These are phyloP conservation scores for Lipomyces mesembrius DNA, from an alignment of 805 yeast species.

Conservation along the genomic window DNA sequence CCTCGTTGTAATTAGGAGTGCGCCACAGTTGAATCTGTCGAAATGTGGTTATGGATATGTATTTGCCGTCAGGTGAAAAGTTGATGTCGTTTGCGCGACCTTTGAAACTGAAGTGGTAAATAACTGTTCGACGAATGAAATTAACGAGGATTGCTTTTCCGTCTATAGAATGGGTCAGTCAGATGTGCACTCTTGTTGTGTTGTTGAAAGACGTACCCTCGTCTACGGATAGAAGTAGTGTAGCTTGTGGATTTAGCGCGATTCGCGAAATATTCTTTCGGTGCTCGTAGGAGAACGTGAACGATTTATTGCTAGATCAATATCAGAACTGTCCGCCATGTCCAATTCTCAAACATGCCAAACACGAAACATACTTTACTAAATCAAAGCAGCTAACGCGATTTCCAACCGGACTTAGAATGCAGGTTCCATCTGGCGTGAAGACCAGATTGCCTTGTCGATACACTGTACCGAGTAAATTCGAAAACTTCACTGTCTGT, in stretches of 20 bases:
- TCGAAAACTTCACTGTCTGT: slow-evolving; percentile 62
- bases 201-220: slow-evolving; percentile 19
- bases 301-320: slow-evolving; percentile 63
- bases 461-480: slow-evolving; percentile 91
- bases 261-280: slow-evolving; percentile 78
- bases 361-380: slow-evolving; percentile 47
- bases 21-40: slow-evolving; percentile 90
- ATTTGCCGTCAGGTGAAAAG: slow-evolving; percentile 86
- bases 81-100: slow-evolving; percentile 72
- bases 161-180: slow-evolving; percentile 51
- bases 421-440: slow-evolving; percentile 81
- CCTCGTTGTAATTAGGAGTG: slow-evolving; percentile 77
- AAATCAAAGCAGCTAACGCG: slow-evolving; percentile 88
- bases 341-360: not conserved
- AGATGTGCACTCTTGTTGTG: not conserved
- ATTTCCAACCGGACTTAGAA: slow-evolving; percentile 93
- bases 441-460: slow-evolving; percentile 87
- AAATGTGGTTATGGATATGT: slow-evolving; percentile 84
- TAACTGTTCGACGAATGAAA: slow-evolving; percentile 76
- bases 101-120: slow-evolving; percentile 93
- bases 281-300: slow-evolving; percentile 91
- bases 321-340: not conserved
- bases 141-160: slow-evolving; percentile 94
- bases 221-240: slow-evolving; percentile 81
- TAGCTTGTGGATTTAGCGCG: slow-evolving; percentile 82